Conservation (phyloP, 78 protist genomes). For the Guillardia theta region DNA sequence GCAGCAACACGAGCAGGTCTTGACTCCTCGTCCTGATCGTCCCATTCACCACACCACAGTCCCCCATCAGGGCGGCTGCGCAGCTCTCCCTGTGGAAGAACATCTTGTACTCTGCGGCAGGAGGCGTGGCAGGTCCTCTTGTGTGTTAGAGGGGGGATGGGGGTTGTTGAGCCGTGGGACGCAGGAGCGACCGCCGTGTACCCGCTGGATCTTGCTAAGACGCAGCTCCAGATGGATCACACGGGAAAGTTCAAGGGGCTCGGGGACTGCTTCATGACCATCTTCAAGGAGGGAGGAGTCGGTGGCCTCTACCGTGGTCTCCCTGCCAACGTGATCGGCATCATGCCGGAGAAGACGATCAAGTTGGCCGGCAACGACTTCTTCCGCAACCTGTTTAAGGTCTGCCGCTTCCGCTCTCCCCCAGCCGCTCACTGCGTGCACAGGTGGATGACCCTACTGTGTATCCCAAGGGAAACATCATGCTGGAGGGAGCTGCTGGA, state of each 20-base stretch:
- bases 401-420: not conserved
- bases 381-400: not conserved
- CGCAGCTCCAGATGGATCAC: conserved; percentile 1
- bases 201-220: not conserved
- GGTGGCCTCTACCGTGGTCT: conserved; percentile 45
- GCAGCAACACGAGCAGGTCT: too few relatives aligned
- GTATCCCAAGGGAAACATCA: not conserved
- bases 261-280: not conserved
- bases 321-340: conserved; percentile 50
- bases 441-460: not conserved
- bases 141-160: not conserved
- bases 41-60: too few relatives aligned
- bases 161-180: too few relatives aligned
- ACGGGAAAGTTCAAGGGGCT: not conserved
- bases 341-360: conserved; percentile 50
- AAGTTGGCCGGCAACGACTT: conserved; percentile 38
- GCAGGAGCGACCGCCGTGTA: conserved; percentile 11
- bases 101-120: not conserved
- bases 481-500: not conserved
- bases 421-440: too few relatives aligned
- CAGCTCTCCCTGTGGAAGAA: not conserved
- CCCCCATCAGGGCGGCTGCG: not conserved
- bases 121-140: not conserved
- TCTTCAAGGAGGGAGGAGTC: not conserved
- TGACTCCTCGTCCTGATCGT: too few relatives aligned